These are phyloP conservation scores for Phytopythium montanum DNA, from an alignment of 352 stramenopile genomes.

Conservation along the genomic window DNA sequence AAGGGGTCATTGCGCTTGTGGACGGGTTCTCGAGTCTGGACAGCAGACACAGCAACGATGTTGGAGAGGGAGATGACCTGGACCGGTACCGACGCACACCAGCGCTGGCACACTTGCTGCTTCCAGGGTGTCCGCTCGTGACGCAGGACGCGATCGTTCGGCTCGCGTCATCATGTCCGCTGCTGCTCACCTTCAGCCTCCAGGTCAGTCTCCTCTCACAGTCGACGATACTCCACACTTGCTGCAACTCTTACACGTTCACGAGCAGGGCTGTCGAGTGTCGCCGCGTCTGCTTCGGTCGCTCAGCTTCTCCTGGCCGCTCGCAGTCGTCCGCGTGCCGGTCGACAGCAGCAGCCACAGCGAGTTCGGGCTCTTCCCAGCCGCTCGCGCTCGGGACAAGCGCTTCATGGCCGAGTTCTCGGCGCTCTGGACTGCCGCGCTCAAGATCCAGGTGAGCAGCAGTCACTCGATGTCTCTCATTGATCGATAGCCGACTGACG, in stretches of 20 bases:
- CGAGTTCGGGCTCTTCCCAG: constrained; percentile 65
- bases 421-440: constrained; percentile 46
- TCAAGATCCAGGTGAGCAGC: constrained; percentile 47
- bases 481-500: neutral
- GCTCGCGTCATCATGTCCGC: constrained; percentile 56
- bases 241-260: neutral
- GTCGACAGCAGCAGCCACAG: constrained; percentile 11
- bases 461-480: neutral
- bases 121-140: constrained; percentile 51
- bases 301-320: constrained; percentile 63
- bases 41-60: neutral
- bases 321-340: constrained; percentile 43
- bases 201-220: constrained; percentile 12
- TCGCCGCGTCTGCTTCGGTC: constrained; percentile 56
- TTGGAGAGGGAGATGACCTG: neutral
- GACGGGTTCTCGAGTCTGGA: constrained; percentile 33
- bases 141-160: constrained; percentile 62
- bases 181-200: constrained; percentile 67
- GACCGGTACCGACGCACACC: constrained; percentile 15
- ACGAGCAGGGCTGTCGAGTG: constrained; percentile 46
- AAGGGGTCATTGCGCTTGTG: constrained; percentile 42
- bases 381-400: constrained; percentile 59
- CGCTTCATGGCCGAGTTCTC: constrained; percentile 59
- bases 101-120: constrained; percentile 47
- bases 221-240: neutral